phyloP scores from a whole-genome alignment of 176 grass and related monocot species.

The Triticum dicoccoides region DNA sequence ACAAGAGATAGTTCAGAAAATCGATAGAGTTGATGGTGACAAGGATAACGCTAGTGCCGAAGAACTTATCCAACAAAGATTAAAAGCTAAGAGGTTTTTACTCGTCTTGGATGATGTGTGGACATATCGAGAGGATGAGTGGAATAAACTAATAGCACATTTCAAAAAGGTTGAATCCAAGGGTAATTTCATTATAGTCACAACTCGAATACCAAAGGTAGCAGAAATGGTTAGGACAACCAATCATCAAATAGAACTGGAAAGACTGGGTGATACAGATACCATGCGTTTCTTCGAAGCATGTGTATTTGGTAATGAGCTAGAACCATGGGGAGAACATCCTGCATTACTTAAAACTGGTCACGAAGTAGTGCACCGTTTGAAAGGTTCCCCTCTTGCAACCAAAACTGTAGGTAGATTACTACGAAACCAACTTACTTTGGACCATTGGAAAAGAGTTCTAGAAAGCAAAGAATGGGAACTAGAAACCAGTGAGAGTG shows the following conservation, averaged over 20 bases:
- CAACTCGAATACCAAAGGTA: not conserved
- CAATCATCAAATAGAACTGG: not conserved
- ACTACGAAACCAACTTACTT: not conserved
- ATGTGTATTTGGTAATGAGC: not conserved
- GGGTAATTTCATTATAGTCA: not conserved
- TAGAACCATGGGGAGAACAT: fast-evolving
- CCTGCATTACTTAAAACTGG: not conserved
- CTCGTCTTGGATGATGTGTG: not conserved
- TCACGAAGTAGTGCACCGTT: not conserved
- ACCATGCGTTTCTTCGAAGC: not conserved
- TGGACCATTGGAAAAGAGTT: not conserved
- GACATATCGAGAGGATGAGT: not conserved
- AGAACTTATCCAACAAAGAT: not conserved
- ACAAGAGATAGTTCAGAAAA: not conserved
- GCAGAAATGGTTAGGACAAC: not conserved
- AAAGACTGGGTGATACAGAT: not conserved
- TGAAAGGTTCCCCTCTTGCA: constrained; percentile 15
- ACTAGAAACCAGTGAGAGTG: not conserved
- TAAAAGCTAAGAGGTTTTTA: not conserved
- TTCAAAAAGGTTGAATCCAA: not conserved
- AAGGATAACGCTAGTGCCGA: not conserved
- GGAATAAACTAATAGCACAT: not conserved
- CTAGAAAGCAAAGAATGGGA: no score
- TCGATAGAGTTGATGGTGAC: not conserved
- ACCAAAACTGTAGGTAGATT: constrained; percentile 14